Percentiles rank a stretch among this genome's conserved stretches.
Conservation (phyloP, 179 eudicot genomes). For the Actinidia chinensis region DNA sequence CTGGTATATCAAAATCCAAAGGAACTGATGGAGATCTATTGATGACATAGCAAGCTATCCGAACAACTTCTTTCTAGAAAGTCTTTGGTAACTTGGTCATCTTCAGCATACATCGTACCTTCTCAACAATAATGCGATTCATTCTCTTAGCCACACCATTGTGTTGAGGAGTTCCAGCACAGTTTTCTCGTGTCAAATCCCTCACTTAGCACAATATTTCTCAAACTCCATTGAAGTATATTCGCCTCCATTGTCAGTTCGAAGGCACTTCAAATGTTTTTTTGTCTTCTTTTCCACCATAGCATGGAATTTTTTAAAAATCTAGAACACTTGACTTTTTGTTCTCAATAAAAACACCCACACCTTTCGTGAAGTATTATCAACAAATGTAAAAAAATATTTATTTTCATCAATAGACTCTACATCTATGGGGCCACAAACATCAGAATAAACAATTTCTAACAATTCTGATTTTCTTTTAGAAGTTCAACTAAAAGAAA, state of each 20-base stretch:
- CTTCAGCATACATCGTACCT: neutral
- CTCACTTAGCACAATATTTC: neutral
- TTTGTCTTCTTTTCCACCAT: neutral
- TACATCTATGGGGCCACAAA: neutral
- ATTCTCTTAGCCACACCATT: neutral
- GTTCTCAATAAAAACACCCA: neutral
- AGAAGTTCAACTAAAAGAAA: neutral
- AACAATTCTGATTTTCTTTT: neutral
- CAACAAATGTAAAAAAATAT: neutral
- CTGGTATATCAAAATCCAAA: neutral
- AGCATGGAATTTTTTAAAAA: neutral
- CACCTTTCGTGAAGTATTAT: neutral
- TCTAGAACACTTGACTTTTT: neutral
- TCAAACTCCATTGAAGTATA: neutral
- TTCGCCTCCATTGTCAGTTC: neutral
- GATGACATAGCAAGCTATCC: neutral
- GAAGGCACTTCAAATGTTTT: neutral
- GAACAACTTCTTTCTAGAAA: neutral
- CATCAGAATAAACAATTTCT: no score
- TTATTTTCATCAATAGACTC: neutral
- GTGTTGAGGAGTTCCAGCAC: neutral
- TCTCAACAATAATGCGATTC: neutral
- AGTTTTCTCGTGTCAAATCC: neutral
- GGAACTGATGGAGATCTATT: neutral
- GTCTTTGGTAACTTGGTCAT: neutral